Conservation (phyloP, 371 early-diverging fungal genomes). For the Nematocida minor region DNA sequence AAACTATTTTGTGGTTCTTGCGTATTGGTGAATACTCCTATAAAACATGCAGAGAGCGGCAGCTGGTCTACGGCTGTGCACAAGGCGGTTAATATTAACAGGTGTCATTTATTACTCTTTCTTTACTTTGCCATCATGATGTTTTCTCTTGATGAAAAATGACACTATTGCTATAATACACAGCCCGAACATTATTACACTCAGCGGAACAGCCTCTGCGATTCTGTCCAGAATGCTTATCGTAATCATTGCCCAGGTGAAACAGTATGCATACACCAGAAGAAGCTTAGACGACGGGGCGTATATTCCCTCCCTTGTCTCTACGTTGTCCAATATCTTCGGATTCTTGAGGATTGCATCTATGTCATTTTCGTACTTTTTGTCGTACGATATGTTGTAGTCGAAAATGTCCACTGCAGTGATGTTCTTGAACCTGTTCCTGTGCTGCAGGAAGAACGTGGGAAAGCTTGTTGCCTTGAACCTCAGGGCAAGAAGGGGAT, state of each 20-base stretch:
- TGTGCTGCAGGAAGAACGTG: conserved; percentile 47
- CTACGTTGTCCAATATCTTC: background rate
- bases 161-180: background rate
- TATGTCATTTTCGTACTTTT: conserved; percentile 36
- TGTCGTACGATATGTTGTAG: conserved; percentile 2
- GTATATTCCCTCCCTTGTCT: background rate
- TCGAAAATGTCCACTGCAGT: conserved; percentile 29
- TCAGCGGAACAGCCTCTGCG: background rate
- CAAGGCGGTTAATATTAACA: background rate
- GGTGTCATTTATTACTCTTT: background rate
- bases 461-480: conserved; percentile 38
- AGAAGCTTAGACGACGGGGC: conserved; percentile 6
- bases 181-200: background rate
- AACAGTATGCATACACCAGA: conserved; percentile 13
- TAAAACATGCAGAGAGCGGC: too few relatives aligned
- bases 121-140: background rate
- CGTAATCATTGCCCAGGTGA: background rate
- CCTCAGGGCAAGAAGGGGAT: conserved; percentile 9
- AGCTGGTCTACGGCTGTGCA: too few relatives aligned
- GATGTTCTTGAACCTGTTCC: conserved; percentile 33
- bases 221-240: background rate
- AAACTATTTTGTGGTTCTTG: too few relatives aligned
- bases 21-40: too few relatives aligned
- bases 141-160: background rate
- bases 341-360: conserved; percentile 44